A percentile compares a stretch with the other conserved stretches of the same genome.
phyloP scores from a whole-genome alignment of 208 protist genomes.

The Trypanosoma boissoni region DNA sequence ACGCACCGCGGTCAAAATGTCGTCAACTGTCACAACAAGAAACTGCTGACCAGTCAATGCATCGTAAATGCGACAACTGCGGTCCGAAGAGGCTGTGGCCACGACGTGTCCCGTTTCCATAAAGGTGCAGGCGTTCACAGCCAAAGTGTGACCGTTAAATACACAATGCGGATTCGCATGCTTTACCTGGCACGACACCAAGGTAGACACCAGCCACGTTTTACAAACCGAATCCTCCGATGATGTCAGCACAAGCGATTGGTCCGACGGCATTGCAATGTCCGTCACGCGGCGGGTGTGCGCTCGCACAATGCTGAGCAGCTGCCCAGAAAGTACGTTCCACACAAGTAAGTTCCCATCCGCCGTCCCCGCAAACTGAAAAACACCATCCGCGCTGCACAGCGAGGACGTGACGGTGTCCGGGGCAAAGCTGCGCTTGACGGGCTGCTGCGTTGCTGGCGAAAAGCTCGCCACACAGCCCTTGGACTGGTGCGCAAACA shows the following conservation, averaged over 20 bases:
- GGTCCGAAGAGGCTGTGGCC: conserved; percentile 64
- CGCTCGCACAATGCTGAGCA: conserved; percentile 55
- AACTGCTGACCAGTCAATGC: conserved; percentile 45
- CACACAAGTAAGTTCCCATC: conserved; percentile 71
- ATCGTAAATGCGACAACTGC: conserved; percentile 71
- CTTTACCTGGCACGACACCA: conserved; percentile 26
- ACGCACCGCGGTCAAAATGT: conserved; percentile 47
- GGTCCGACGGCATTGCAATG: conserved; percentile 48
- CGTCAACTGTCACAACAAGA: conserved; percentile 48
- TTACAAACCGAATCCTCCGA: conserved; percentile 78
- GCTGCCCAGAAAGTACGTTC: conserved; percentile 62
- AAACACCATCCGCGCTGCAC: conserved; percentile 55
- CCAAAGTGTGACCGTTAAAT: conserved; percentile 72
- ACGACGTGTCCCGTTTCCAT: conserved; percentile 42
- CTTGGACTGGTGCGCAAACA: conserved; percentile 53
- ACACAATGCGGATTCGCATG: conserved; percentile 29
- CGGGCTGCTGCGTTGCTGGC: conserved; percentile 57
- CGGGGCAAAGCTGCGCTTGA: conserved; percentile 67
- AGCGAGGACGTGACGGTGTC: conserved; percentile 51
- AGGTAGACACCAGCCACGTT: conserved; percentile 51
- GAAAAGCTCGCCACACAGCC: conserved; percentile 62
- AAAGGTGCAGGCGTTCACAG: conserved; percentile 62
- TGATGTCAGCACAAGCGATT: conserved; percentile 61
- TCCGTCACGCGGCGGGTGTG: conserved; percentile 59
- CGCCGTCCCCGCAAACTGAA: conserved; percentile 53